Evolutionary conservation across 140 eudicot species (phyloP).

Genomic region (Bidens hawaiensis): DNA sequence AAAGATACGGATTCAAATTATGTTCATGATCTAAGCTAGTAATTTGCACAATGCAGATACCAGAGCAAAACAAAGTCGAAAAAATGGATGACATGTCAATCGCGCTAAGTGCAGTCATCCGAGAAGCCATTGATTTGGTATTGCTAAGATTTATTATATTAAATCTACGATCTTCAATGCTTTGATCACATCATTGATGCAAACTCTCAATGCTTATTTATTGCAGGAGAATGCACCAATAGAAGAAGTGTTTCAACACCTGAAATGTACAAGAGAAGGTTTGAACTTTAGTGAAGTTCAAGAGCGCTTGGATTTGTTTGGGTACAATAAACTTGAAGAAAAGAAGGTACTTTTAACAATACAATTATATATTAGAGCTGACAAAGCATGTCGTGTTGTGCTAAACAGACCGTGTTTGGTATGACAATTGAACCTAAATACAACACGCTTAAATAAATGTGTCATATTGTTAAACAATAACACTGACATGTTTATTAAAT

Average conservation of each 20-base stretch:
- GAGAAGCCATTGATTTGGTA: slow-evolving; percentile 83
- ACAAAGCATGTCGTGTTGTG: not conserved
- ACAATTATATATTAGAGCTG: not conserved
- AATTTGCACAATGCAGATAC: slow-evolving; percentile 29
- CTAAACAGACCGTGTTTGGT: not conserved
- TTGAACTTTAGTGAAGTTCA: slow-evolving; percentile 49
- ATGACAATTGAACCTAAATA: not conserved
- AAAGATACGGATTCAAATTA: not conserved
- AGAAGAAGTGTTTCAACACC: slow-evolving; percentile 68
- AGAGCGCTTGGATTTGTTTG: slow-evolving; percentile 57
- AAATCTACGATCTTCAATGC: not conserved
- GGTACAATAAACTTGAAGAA: slow-evolving; percentile 90
- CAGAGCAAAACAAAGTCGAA: slow-evolving; percentile 10
- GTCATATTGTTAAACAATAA: no score
- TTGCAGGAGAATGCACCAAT: slow-evolving; percentile 78
- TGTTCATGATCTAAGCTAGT: slow-evolving; percentile 14
- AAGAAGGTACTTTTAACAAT: slow-evolving; percentile 45
- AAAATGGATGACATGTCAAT: slow-evolving; percentile 48
- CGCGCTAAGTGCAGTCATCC: slow-evolving; percentile 47
- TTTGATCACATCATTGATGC: not conserved
- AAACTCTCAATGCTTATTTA: not conserved
- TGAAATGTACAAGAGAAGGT: slow-evolving; percentile 71
- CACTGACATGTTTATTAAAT: no score
- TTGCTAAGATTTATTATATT: not conserved
- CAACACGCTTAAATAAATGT: no score